Evolutionary conservation across 345 rosid species (phyloP).

Genomic region (Populus nigra): DNA sequence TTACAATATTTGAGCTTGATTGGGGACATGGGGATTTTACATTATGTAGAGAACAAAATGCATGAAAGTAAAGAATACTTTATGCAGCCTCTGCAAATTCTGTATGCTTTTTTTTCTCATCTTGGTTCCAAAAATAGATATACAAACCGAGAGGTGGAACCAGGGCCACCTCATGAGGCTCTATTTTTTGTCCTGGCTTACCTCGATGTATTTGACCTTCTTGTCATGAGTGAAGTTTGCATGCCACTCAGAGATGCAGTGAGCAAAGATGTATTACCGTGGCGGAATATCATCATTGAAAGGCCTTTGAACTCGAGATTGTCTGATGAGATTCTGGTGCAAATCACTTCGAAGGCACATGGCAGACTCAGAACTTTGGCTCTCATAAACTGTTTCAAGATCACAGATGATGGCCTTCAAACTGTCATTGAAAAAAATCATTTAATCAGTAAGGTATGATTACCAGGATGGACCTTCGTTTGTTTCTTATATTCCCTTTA

Average conservation of each 20-base stretch:
- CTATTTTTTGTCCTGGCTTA: conserved; percentile 53
- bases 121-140: background rate
- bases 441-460: conserved; percentile 51
- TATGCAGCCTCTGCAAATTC: background rate
- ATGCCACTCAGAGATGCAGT: conserved; percentile 47
- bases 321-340: conserved; percentile 43
- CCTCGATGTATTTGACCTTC: conserved; percentile 60
- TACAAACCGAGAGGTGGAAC: conserved; percentile 2
- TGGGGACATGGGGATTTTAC: conserved; percentile 2
- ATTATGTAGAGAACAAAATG: background rate
- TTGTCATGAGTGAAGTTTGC: conserved; percentile 50
- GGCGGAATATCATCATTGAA: conserved; percentile 50
- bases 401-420: conserved; percentile 64
- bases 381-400: conserved; percentile 41
- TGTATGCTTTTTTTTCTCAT: background rate
- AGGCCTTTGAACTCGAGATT: conserved; percentile 45
- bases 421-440: conserved; percentile 53
- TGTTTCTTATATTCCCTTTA: background rate
- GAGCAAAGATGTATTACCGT: conserved; percentile 44
- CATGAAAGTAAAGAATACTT: conserved; percentile 4
- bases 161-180: conserved; percentile 54
- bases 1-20: background rate
- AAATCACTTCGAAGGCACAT: conserved; percentile 45
- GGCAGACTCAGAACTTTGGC: conserved; percentile 49
- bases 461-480: background rate